These are phyloP conservation scores for Curvularia sp. DNA, from an alignment of 2,329 filamentous ascomycete genomes.

Conservation along the genomic window DNA sequence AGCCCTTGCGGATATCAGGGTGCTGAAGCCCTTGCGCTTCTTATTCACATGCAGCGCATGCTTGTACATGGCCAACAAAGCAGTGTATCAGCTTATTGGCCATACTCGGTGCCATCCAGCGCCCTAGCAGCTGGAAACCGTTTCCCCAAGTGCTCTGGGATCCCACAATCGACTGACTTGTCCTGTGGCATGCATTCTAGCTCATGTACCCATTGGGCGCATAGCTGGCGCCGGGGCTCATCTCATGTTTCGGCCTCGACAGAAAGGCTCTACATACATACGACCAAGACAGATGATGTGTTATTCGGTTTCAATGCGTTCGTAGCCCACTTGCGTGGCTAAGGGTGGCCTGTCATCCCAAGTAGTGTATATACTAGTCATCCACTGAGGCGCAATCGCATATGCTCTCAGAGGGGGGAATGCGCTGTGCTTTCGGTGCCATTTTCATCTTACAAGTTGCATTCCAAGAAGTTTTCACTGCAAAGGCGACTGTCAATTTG, in stretches of 20 bases:
- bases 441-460: slow-evolving; percentile 9
- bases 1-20: slow-evolving; percentile 35
- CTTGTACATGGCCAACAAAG: slow-evolving; percentile 36
- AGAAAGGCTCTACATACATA: slow-evolving; percentile 35
- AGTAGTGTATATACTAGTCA: slow-evolving; percentile 18
- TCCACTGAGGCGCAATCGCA: slow-evolving; percentile 26
- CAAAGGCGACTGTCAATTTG: slow-evolving; percentile 31
- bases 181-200: slow-evolving; percentile 38
- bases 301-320: slow-evolving; percentile 26
- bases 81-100: slow-evolving; percentile 38
- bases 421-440: slow-evolving; percentile 22
- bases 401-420: slow-evolving; percentile 22
- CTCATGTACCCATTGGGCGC: slow-evolving; percentile 39
- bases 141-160: slow-evolving; percentile 25
- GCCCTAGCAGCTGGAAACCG: slow-evolving; percentile 32
- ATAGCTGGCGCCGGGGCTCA: slow-evolving; percentile 41
- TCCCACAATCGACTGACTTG: slow-evolving; percentile 31
- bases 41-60: slow-evolving; percentile 33
- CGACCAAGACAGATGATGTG: slow-evolving; percentile 23
- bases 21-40: slow-evolving; percentile 29
- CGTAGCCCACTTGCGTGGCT: slow-evolving; percentile 26
- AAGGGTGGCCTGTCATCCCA: slow-evolving; percentile 19
- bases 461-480: slow-evolving; percentile 21
- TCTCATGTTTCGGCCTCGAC: slow-evolving; percentile 41
- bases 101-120: slow-evolving; percentile 32